Percentiles rank a stretch among this genome's conserved stretches.
Conservation (phyloP, 495 filamentous ascomycete species). For the Penicillium lagena region DNA sequence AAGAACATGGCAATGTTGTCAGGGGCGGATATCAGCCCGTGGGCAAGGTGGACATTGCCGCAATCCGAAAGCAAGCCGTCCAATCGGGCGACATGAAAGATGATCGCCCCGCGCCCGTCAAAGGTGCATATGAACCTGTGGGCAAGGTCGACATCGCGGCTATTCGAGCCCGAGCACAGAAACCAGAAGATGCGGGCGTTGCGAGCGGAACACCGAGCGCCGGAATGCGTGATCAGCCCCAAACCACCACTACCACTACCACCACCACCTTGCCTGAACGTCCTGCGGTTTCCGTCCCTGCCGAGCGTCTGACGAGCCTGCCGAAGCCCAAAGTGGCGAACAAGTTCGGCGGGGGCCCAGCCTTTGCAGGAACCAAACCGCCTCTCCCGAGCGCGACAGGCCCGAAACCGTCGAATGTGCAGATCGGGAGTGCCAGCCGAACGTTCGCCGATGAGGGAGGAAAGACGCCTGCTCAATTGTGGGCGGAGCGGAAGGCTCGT, state of each 20-base stretch:
- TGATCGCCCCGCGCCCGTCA: constrained; percentile 75
- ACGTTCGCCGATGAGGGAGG: constrained; percentile 93
- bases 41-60: constrained; percentile 93
- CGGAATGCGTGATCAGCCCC: constrained; percentile 30
- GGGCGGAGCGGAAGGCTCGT: constrained; percentile 92
- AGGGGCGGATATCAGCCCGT: constrained; percentile 91
- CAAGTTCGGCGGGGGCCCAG: constrained; percentile 63
- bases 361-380: constrained; percentile 81
- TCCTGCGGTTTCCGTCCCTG: constrained; percentile 56
- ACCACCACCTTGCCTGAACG: constrained; percentile 53
- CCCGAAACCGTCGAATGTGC: constrained; percentile 43
- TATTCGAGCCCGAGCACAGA: constrained; percentile 75
- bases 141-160: constrained; percentile 94
- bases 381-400: constrained; percentile 65
- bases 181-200: constrained; percentile 42
- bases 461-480: constrained; percentile 93
- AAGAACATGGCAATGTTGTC: constrained; percentile 58
- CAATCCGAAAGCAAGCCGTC: constrained; percentile 72
- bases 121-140: constrained; percentile 86
- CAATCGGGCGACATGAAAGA: constrained; percentile 52
- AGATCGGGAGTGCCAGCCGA: constrained; percentile 73
- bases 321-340: constrained; percentile 94
- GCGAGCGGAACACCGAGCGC: constrained; percentile 18
- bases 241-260: constrained; percentile 40
- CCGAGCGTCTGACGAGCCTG: constrained; percentile 77